Evolutionary conservation across 2,329 filamentous ascomycete genomes (phyloP), one percentile per base, ranked within the genome.

Genomic region (Teratosphaeria destructans): DNA sequence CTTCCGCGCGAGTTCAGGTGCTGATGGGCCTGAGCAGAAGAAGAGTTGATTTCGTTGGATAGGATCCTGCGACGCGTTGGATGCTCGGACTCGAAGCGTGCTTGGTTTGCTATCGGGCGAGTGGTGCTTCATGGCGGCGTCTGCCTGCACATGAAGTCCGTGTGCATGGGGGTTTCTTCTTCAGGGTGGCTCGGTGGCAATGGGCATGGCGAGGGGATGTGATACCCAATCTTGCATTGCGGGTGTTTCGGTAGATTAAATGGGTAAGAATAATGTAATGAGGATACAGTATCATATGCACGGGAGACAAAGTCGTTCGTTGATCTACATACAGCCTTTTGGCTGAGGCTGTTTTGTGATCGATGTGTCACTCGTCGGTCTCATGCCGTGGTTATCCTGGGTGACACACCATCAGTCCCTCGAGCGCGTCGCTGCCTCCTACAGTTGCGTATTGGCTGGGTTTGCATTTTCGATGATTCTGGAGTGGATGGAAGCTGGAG

Each of bases 1-100:
- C 68, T 79, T 84, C 67, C 79, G 79, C 26, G 39, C 56, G 35
- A 56, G 54, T 12, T 56, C 62, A 10, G 59, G 34, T n/a, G 54
- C 43, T 2, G 43, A 49, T 10, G 43, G 16, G 3, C 16, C 43
- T 6, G 43, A 49, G 8, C n/a, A 49, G 43, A 49, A 49, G n/a
- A 49, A 49, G 43, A 10, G 19, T 23, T 49, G 43, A 49, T 49
- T 2, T 16, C 8, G 1, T n/a, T 49, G 3, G n/a, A 49, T 49
- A 8, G 43, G 3, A 11, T 49, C 8, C n/a, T 23, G 43, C 43
- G 19, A 49, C 16, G 19, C 6, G 23, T 23, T 49, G 43, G n/a
- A 11, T 49, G n/a, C 8, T 23, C 19, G 5, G 12, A 14, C 11
- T 43, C 5, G 37, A 43, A 43, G 43, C 43, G 19, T 49, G n/a